These are phyloP conservation scores for Yarrowia sp. DNA, from an alignment of 805 yeast genomes.

Conservation along the genomic window DNA sequence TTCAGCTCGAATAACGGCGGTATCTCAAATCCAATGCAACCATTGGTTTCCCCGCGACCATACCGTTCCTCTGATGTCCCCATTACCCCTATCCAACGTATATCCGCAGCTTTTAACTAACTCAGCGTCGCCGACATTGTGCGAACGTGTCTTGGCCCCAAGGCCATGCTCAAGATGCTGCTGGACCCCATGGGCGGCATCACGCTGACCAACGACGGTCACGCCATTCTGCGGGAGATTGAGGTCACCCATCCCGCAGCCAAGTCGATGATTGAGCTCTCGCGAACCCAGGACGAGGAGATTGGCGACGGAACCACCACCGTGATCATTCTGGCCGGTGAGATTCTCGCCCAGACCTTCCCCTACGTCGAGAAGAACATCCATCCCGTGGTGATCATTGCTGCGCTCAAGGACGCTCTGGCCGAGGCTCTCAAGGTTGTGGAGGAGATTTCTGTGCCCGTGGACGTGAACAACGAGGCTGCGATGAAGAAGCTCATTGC, in stretches of 20 bases:
- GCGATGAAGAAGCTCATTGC: constrained; percentile 87
- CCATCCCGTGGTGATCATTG: constrained; percentile 95
- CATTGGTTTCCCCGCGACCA: neutral
- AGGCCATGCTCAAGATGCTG: constrained; percentile 98
- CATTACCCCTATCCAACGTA: neutral
- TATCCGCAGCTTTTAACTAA: neutral
- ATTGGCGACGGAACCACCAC: constrained; percentile 99
- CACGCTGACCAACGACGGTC: constrained; percentile 97
- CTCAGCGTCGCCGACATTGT: constrained; percentile 86
- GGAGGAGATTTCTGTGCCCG: constrained; percentile 79
- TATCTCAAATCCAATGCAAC: neutral
- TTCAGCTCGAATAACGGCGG: too few relatives aligned
- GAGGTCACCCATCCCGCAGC: constrained; percentile 99
- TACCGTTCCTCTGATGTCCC: neutral
- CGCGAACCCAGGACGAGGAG: constrained; percentile 98
- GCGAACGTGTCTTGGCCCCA: constrained; percentile 97
- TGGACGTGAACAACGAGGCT: constrained; percentile 80
- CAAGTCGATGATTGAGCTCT: constrained; percentile 94
- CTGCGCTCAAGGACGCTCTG: constrained; percentile 89
- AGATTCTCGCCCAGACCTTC: constrained; percentile 91
- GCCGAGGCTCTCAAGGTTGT: constrained; percentile 89
- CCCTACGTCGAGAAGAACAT: constrained; percentile 92
- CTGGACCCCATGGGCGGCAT: constrained; percentile 95
- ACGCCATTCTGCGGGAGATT: constrained; percentile 95
- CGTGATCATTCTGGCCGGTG: constrained; percentile 96